These are phyloP conservation scores for Trypanosoma avium DNA, from an alignment of 208 protist species.

Conservation along the genomic window DNA sequence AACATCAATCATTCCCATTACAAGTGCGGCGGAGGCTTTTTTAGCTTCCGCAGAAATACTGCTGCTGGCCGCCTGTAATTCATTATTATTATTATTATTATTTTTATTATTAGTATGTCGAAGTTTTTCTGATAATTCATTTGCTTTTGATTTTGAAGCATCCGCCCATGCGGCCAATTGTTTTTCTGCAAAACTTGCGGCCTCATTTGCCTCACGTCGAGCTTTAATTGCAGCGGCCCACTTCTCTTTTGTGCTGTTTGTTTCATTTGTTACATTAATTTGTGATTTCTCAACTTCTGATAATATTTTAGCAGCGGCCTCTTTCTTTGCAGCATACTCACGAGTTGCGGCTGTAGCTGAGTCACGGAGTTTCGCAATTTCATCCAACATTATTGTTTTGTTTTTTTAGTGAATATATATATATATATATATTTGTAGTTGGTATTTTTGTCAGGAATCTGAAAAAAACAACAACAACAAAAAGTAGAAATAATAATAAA, in stretches of 20 bases:
- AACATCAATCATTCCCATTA: background rate
- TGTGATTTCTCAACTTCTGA: background rate
- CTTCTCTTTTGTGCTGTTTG: background rate
- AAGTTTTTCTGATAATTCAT: background rate
- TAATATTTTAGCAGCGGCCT: background rate
- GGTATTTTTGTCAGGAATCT: background rate
- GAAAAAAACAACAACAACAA: no score
- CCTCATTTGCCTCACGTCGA: background rate
- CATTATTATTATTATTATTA: no score
- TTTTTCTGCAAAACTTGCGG: background rate
- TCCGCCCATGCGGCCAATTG: background rate
- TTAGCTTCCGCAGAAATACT: background rate
- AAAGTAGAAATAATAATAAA: conserved; percentile 19
- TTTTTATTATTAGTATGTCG: no score
- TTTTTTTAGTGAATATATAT: no score
- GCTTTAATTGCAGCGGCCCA: background rate
- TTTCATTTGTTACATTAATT: background rate
- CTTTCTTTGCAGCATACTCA: background rate
- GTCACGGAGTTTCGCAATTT: background rate
- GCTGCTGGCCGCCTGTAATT: background rate
- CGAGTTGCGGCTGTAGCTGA: background rate
- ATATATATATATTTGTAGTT: background rate
- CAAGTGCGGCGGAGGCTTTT: background rate
- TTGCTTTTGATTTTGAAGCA: background rate
- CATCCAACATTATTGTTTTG: background rate